Percentiles rank a stretch among this genome's conserved stretches.
phyloP scores from a whole-genome alignment of 2,329 filamentous ascomycete species.

The Trichoderma arundinaceum region DNA sequence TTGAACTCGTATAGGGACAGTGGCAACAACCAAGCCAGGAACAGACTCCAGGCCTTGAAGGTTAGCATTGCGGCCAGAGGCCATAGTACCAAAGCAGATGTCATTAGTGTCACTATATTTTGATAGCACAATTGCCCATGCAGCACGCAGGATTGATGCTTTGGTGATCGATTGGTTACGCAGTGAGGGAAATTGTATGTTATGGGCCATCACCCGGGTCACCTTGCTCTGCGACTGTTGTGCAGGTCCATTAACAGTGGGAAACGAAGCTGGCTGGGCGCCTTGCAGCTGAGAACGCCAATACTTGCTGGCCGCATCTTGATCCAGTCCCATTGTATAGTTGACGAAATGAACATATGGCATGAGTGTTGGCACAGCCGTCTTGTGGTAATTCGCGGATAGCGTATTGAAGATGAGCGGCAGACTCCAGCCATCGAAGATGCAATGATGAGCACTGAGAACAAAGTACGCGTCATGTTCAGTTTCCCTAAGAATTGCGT shows the following conservation, averaged over 20 bases:
- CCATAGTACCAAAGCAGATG: constrained; percentile 38
- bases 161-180: constrained; percentile 25
- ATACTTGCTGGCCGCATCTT: constrained; percentile 10
- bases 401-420: background rate
- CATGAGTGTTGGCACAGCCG: background rate
- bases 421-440: constrained; percentile 25
- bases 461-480: background rate
- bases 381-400: background rate
- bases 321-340: constrained; percentile 22
- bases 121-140: constrained; percentile 38
- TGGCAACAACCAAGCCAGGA: constrained; percentile 41
- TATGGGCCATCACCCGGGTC: constrained; percentile 1
- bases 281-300: constrained; percentile 32
- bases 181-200: background rate
- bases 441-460: constrained; percentile 13
- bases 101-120: constrained; percentile 34
- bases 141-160: constrained; percentile 37
- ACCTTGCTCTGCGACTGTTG: constrained; percentile 8
- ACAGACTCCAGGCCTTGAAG: constrained; percentile 39
- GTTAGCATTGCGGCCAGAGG: constrained; percentile 40
- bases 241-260: background rate
- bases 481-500: constrained; percentile 1
- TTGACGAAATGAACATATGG: constrained; percentile 23
- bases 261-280: constrained; percentile 26
- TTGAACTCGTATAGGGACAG: constrained; percentile 38